Base-by-base conservation (phyloP, 2,329 filamentous ascomycete species). In the Diaporthe citriasiana region DNA sequence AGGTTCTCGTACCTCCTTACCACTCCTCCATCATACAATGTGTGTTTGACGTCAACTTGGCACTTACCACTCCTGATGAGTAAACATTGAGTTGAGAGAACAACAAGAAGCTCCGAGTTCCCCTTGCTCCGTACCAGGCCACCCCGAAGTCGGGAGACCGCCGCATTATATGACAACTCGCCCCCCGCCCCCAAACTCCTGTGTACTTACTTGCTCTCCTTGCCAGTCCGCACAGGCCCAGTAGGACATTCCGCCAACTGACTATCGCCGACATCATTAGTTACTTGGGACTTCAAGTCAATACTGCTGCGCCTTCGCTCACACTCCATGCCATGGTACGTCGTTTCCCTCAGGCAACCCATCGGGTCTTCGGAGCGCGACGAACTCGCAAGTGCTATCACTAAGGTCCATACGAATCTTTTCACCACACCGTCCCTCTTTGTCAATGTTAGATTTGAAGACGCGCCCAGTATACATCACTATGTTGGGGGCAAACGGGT, bases 401-500 rank as follows among this genome's bases (percentile, higher is more conserved):
- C 71, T 6, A 69, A 60, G 60, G 50, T 60, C 12, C 71, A 73
- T 15, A 69, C 63, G 12, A 53, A 25, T 22, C 51, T 69, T 2
- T 73, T 60, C 40, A 60, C 53, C 27, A 59, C 53, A 8, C 53
- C 71, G 22, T 73, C 70, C 42, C 71, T 69, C n/a, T 73, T 73
- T 38, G 60, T 69, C 30, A 73, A 73, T 17, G 71, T 73, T 17
- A 60, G 65, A 13, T 69, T 59, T 15, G 60, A 69, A 33, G 51
- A 73, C 22, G 33, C 17, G 1, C 69, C 71, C n/a, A 47, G 40
- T 6, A 6, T 51, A 12, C 38, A 45, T 13, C 42, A 73, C 55
- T 73, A 73, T 27, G 71, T 73, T 15, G 71, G 60, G 8, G 53
- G 60, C 35, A 73, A 69, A 45, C 53, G 40, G 5, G 51, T 59